Conservation (phyloP, 257 asterid genomes). For the Catharanthus roseus region DNA sequence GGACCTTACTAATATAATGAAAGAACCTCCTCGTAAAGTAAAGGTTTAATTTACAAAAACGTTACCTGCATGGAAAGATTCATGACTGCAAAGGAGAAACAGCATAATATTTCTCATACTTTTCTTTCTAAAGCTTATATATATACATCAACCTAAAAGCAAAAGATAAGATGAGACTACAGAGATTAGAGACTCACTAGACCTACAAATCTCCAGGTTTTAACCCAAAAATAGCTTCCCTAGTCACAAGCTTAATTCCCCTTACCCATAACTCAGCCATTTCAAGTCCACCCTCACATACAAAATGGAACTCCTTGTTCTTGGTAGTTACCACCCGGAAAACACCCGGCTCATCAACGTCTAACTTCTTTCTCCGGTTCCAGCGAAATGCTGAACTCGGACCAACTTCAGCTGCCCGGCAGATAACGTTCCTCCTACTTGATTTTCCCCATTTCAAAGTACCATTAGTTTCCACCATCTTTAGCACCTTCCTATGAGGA, state of each 20-base stretch:
- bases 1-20: too few species aligned
- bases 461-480: conserved; percentile 47
- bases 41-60: too few species aligned
- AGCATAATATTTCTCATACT: background rate
- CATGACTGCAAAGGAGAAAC: too few species aligned
- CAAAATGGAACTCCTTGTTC: conserved; percentile 64
- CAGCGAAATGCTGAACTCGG: conserved; percentile 41
- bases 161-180: background rate
- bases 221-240: conserved; percentile 37
- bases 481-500: conserved; percentile 51
- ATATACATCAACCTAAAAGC: conserved; percentile 1
- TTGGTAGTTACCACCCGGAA: conserved; percentile 56
- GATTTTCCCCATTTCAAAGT: conserved; percentile 63
- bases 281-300: conserved; percentile 52
- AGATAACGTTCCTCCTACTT: conserved; percentile 51
- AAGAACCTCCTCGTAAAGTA: too few species aligned
- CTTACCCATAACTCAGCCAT: conserved; percentile 63
- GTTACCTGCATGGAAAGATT: too few species aligned
- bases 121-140: background rate
- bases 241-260: conserved; percentile 59
- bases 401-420: conserved; percentile 59
- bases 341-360: conserved; percentile 48
- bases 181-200: too few species aligned
- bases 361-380: conserved; percentile 56
- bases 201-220: background rate